These are phyloP conservation scores for Yamadazyma phyllophila DNA, from an alignment of 805 yeast genomes.

Conservation along the genomic window DNA sequence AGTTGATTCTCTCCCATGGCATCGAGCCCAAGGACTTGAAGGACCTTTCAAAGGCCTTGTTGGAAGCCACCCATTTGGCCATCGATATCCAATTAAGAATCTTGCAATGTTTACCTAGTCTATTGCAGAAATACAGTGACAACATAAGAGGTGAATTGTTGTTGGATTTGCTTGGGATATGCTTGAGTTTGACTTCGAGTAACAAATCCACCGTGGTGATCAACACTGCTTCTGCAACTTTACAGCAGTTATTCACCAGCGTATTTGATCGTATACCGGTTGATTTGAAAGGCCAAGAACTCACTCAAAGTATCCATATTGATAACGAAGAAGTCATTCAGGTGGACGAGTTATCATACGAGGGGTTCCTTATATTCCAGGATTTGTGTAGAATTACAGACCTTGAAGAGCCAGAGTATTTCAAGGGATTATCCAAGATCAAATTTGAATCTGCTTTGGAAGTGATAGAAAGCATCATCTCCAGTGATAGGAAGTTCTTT, in stretches of 20 bases:
- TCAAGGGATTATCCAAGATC: conserved; percentile 53
- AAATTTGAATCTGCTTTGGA: conserved; percentile 71
- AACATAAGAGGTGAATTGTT: conserved; percentile 55
- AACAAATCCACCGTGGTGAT: conserved; percentile 74
- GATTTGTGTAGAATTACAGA: conserved; percentile 73
- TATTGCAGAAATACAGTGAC: conserved; percentile 62
- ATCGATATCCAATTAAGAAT: conserved; percentile 84
- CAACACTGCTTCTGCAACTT: conserved; percentile 90
- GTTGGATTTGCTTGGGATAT: conserved; percentile 59
- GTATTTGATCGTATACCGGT: conserved; percentile 66
- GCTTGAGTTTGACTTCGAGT: conserved; percentile 67
- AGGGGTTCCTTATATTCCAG: conserved; percentile 64
- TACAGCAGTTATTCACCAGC: conserved; percentile 78
- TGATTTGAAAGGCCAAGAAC: conserved; percentile 19
- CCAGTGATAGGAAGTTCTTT: conserved; percentile 60
- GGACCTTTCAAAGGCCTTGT: conserved; percentile 62
- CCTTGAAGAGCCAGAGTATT: conserved; percentile 51
- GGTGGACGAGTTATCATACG: conserved; percentile 57
- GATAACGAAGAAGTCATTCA: conserved; percentile 44
- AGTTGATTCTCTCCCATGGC: conserved; percentile 51
- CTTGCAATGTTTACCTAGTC: conserved; percentile 74
- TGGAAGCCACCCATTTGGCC: conserved; percentile 72
- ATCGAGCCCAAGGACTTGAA: conserved; percentile 53
- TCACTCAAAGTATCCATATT: conserved; percentile 17
- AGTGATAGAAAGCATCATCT: conserved; percentile 72